phyloP scores from a whole-genome alignment of 495 filamentous ascomycete species.

The Xylona heveae region DNA sequence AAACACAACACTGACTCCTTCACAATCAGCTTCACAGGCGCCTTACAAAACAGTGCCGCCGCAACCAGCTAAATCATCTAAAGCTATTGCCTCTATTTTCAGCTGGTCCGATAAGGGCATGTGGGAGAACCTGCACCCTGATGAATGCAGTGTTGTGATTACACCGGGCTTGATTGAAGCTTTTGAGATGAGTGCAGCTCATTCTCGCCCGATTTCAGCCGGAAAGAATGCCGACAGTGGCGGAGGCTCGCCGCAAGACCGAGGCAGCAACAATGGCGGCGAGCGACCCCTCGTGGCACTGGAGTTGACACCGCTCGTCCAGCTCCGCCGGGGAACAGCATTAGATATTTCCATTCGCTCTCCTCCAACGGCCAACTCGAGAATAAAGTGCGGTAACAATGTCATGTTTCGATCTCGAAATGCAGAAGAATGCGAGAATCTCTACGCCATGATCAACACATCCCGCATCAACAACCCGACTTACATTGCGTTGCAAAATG shows the following conservation, averaged over 20 bases:
- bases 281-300: constrained; percentile 48
- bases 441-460: constrained; percentile 69
- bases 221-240: constrained; percentile 7
- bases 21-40: constrained; percentile 56
- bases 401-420: constrained; percentile 75
- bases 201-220: constrained; percentile 14
- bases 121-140: constrained; percentile 60
- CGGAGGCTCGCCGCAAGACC: constrained; percentile 14
- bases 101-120: constrained; percentile 63
- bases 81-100: constrained; percentile 57
- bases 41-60: constrained; percentile 32
- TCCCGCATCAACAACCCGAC: constrained; percentile 73
- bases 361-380: constrained; percentile 46
- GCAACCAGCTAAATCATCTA: constrained; percentile 30
- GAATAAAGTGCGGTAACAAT: constrained; percentile 47
- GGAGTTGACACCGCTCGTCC: constrained; percentile 72
- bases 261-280: constrained; percentile 19
- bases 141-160: constrained; percentile 60
- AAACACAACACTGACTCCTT: constrained; percentile 41
- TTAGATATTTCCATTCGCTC: constrained; percentile 89
- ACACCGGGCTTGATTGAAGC: constrained; percentile 75
- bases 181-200: constrained; percentile 36
- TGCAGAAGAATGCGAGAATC: constrained; percentile 49
- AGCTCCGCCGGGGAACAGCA: constrained; percentile 69
- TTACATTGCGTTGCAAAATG: constrained; percentile 65